Conservation (phyloP, 148 eudicot species). For the Fagopyrum tataricum region DNA sequence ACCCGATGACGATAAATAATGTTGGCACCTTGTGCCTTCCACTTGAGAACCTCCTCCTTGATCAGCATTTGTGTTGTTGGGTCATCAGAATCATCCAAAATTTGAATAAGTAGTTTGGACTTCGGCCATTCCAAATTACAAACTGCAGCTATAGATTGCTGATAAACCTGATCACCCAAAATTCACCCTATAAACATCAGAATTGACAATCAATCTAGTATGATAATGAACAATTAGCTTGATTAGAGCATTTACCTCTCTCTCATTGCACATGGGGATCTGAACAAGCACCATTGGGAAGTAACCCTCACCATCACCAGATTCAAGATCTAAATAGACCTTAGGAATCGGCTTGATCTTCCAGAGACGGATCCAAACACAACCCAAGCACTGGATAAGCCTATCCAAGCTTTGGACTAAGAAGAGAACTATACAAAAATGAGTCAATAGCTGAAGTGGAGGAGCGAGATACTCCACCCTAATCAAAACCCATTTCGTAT, state of each 20-base stretch:
- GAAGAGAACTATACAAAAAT: slow-evolving; percentile 63
- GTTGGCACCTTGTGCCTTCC: slow-evolving; percentile 81
- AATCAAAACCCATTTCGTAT: slow-evolving; percentile 58
- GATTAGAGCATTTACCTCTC: slow-evolving; percentile 46
- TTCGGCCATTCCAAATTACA: slow-evolving; percentile 95
- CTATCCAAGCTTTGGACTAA: slow-evolving; percentile 85
- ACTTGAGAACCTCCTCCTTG: slow-evolving; percentile 74
- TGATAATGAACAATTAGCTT: not conserved
- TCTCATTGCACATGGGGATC: slow-evolving; percentile 83
- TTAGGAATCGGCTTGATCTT: slow-evolving; percentile 63
- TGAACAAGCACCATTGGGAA: slow-evolving; percentile 98
- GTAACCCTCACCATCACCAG: slow-evolving; percentile 52
- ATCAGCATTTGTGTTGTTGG: slow-evolving; percentile 70
- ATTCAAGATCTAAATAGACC: slow-evolving; percentile 45
- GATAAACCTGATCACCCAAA: slow-evolving; percentile 64
- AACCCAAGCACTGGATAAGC: slow-evolving; percentile 65
- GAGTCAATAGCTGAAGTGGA: slow-evolving; percentile 62
- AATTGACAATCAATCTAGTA: not conserved
- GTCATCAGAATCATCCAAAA: slow-evolving; percentile 88
- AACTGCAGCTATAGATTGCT: slow-evolving; percentile 89
- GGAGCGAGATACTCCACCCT: slow-evolving; percentile 83
- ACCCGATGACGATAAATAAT: slow-evolving; percentile 81
- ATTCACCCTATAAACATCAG: not conserved
- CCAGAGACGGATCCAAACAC: slow-evolving; percentile 65
- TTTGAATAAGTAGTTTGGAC: slow-evolving; percentile 60